phyloP scores from a whole-genome alignment of 1,284 basidiomycete species.

The Ceratobasidium sp. region DNA sequence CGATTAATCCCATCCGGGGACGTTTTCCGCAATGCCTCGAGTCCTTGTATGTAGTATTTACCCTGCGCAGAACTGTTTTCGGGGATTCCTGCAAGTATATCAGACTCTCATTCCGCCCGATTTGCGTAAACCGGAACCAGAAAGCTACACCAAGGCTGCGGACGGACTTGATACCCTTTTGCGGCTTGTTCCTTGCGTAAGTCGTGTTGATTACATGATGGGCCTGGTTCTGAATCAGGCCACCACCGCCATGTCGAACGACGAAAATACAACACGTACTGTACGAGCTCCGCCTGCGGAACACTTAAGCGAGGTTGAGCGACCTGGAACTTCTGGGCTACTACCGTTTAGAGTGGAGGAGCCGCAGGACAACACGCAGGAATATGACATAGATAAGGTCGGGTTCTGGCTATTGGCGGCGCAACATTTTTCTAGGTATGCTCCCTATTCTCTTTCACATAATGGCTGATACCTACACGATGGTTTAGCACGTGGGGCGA shows the following conservation, averaged over 20 bases:
- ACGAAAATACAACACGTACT: not conserved
- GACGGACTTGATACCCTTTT: too few relatives aligned
- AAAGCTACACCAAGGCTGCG: too few relatives aligned
- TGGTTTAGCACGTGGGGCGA: conserved; percentile 60
- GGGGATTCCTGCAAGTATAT: too few relatives aligned
- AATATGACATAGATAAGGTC: not conserved
- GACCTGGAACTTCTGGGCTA: not conserved
- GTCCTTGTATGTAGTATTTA: too few relatives aligned
- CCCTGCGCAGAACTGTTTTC: too few relatives aligned
- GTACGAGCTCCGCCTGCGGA: not conserved
- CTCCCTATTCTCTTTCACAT: not conserved
- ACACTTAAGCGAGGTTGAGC: not conserved
- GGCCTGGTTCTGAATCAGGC: too few relatives aligned
- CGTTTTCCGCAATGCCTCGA: too few relatives aligned
- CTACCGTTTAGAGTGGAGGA: not conserved
- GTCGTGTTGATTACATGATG: too few relatives aligned
- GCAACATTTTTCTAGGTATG: conserved; percentile 38
- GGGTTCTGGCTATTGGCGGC: conserved; percentile 41
- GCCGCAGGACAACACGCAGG: not conserved
- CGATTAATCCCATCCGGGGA: too few relatives aligned
- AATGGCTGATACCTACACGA: not conserved
- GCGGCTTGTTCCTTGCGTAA: too few relatives aligned
- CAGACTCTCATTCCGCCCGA: too few relatives aligned
- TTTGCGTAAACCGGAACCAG: too few relatives aligned
- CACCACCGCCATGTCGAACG: not conserved